Conservation (phyloP, 441 rosid species). For the Gossypium gossypioides region DNA sequence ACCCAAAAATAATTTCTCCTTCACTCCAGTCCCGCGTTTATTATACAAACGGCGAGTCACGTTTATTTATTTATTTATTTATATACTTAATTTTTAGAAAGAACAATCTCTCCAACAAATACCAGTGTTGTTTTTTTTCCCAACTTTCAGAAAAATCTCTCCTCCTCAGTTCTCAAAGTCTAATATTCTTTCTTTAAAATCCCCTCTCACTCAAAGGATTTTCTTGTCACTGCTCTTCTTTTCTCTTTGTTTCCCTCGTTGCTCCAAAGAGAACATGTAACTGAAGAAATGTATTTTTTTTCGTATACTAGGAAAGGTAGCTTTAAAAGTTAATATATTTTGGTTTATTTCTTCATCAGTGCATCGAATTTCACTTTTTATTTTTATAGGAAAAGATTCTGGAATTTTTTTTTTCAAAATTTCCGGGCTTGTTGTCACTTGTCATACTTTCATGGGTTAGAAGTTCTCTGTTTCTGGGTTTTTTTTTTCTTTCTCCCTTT, state of each 20-base stretch:
- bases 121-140: neutral
- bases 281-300: constrained; percentile 3
- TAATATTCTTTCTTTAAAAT: constrained; percentile 6
- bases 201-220: constrained; percentile 2
- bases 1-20: neutral
- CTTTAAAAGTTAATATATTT: neutral
- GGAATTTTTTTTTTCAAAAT: neutral
- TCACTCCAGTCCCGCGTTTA: constrained; percentile 7
- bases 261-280: constrained; percentile 12
- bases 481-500: neutral
- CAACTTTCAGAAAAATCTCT: neutral
- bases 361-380: neutral
- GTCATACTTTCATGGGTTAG: neutral
- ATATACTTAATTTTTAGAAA: neutral
- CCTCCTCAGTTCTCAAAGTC: neutral
- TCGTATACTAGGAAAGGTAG: constrained; percentile 3
- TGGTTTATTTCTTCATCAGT: neutral
- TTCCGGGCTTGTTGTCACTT: neutral
- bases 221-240: neutral
- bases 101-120: neutral
- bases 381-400: neutral
- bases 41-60: constrained; percentile 16
- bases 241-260: neutral
- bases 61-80: neutral
- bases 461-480: neutral